Base-by-base conservation (phyloP, 106 monocot species). In the Allium fistulosum region DNA sequence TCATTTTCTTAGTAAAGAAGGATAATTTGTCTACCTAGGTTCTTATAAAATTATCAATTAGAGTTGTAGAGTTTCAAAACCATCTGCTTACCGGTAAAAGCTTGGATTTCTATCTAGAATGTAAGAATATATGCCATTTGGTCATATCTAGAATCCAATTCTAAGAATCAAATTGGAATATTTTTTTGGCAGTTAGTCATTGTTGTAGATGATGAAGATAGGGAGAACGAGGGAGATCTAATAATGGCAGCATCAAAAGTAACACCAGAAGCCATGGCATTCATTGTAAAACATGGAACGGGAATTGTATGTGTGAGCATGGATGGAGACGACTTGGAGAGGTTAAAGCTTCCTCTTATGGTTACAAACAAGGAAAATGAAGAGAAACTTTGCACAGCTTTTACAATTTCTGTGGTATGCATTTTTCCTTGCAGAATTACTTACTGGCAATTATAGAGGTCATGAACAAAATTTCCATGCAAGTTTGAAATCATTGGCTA, bases 271-370 rank as follows among this genome's bases (percentile, higher is more conserved):
- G 83, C 86, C 49, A 89, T 89, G 82, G 89, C 92, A 72, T 97
- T 97, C 63, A 79, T 85, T 72, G 89, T 97, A 46, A 86, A 80
- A 57, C 89, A 92, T 75, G 88, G 92, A 8, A 84, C 92, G 48
- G 97, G 97, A 68, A 97, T 97, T 69, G 88, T 97, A n/a, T 92
- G 86, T 73, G 92, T 97, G 11, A 85, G 92, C 84, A 97, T 97
- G 97, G 87, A 86, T 83, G 86, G 59, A 58, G 89, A 92, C 62
- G 89, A 97, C 70, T 84, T 97, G 56, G 92, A 97, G 50, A 82
- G 89, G 27, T 71, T 97, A 67, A 67, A 81, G 27, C 80, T 89
- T 67, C 92, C 97, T 62, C 72, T 86, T 28, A 94, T 94, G 89
- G 86, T 87, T 55, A 3, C 84, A 48, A 61, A 71, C 13, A 89